Percentiles rank a stretch among this genome's conserved stretches.
These are phyloP conservation scores for Amauroascus verrucosus DNA, from an alignment of 2,329 filamentous ascomycete genomes.

Conservation along the genomic window DNA sequence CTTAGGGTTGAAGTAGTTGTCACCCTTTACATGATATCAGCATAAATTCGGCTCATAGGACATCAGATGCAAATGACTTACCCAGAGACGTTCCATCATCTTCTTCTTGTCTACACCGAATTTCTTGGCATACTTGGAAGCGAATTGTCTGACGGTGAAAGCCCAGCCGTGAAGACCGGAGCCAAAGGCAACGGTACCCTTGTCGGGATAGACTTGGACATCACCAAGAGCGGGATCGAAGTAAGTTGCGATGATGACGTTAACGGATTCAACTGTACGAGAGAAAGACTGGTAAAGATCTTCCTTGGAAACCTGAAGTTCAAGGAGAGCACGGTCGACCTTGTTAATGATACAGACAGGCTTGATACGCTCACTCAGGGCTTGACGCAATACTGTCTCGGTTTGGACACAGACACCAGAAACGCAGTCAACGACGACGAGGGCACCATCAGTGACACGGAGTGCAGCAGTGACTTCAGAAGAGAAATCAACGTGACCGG, in stretches of 20 bases:
- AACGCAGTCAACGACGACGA: conserved; percentile 98
- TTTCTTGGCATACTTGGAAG: conserved; percentile 94
- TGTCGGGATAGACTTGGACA: conserved; percentile 95
- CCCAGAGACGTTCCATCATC: conserved; percentile 99
- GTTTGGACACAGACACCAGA: conserved; percentile 99
- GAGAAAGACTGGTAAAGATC: conserved; percentile 99
- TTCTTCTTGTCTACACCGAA: conserved; percentile 99
- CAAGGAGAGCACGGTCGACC: conserved; percentile 98
- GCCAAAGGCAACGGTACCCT: conserved; percentile 96
- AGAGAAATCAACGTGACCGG: conserved; percentile 99
- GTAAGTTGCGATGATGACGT: conserved; percentile 99
- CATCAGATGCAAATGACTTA: conserved; percentile 36
- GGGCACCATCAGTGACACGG: conserved; percentile 98
- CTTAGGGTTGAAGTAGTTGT: conserved; percentile 99
- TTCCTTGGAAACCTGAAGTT: conserved; percentile 97
- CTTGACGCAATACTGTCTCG: conserved; percentile 97
- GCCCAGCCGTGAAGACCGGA: conserved; percentile 99
- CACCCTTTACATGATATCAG: conserved; percentile 46
- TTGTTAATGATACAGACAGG: conserved; percentile 99
- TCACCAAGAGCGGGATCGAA: conserved; percentile 94
- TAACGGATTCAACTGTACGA: conserved; percentile 98
- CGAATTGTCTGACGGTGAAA: conserved; percentile 98
- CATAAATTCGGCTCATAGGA: background rate
- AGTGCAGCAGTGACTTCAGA: conserved; percentile 98
- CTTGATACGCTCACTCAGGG: conserved; percentile 99